phyloP scores from a whole-genome alignment of 2,329 filamentous ascomycete genomes.

The Zymoseptoria passerinii region DNA sequence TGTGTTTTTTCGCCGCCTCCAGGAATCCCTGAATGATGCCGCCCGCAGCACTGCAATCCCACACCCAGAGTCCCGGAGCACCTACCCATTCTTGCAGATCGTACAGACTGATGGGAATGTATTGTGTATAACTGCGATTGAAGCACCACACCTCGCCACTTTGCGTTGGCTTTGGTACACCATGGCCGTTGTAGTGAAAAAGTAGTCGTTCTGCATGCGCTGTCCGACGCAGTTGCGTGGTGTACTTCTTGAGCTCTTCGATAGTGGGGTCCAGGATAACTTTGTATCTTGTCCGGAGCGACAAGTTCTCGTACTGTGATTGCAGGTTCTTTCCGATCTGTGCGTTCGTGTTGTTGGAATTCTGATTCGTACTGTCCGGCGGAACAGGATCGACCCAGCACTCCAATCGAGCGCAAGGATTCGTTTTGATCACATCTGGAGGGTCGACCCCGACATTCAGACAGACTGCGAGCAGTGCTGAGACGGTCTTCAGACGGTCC shows the following conservation, averaged over 20 bases:
- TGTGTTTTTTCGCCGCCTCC: slow-evolving; percentile 88
- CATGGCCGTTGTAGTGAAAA: slow-evolving; percentile 98
- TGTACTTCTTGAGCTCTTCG: slow-evolving; percentile 95
- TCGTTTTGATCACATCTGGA: slow-evolving; percentile 92
- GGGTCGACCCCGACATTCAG: slow-evolving; percentile 97
- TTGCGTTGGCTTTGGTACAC: slow-evolving; percentile 87
- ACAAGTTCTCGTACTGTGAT: slow-evolving; percentile 89
- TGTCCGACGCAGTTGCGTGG: slow-evolving; percentile 77
- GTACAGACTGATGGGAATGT: slow-evolving; percentile 92
- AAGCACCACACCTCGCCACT: slow-evolving; percentile 99
- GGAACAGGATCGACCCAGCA: slow-evolving; percentile 89
- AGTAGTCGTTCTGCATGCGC: slow-evolving; percentile 92
- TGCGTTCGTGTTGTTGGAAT: slow-evolving; percentile 47
- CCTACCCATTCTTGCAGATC: slow-evolving; percentile 94
- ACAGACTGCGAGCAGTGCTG: slow-evolving; percentile 86
- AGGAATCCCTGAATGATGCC: slow-evolving; percentile 95
- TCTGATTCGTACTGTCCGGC: slow-evolving; percentile 40
- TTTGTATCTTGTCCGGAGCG: slow-evolving; percentile 93
- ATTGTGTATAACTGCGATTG: slow-evolving; percentile 97
- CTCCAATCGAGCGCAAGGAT: slow-evolving; percentile 84
- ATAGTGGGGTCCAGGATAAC: slow-evolving; percentile 93
- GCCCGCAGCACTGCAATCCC: slow-evolving; percentile 93
- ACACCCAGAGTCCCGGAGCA: slow-evolving; percentile 91
- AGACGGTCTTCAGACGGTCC: slow-evolving; percentile 92
- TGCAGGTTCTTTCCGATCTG: slow-evolving; percentile 95